Conservation (phyloP, 192 early-diverging fungal genomes). For the Geranomyces variabilis region DNA sequence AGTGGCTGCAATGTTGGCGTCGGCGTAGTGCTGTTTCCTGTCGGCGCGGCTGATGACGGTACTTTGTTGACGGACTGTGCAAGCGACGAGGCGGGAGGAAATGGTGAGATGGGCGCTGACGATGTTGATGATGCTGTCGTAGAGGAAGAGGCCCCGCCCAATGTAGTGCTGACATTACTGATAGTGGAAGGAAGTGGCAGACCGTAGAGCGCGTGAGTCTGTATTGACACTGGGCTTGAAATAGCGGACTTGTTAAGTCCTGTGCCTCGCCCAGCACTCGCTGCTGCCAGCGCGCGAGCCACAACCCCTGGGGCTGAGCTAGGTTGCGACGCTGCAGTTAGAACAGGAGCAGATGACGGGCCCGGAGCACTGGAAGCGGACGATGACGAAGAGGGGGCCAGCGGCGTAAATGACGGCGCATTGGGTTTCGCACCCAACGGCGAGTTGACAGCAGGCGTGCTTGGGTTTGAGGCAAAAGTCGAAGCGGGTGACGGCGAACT, state of each 20-base stretch:
- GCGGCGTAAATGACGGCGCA: not conserved
- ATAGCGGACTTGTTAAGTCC: not conserved
- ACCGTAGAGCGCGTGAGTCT: constrained; percentile 22
- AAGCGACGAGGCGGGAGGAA: not conserved
- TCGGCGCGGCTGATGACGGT: too few relatives aligned
- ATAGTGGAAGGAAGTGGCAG: not conserved
- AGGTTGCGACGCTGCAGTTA: not conserved
- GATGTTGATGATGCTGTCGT: not conserved
- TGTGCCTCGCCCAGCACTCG: constrained; percentile 9
- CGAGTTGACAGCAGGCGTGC: not conserved
- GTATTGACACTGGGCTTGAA: constrained; percentile 16
- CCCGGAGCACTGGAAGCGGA: not conserved
- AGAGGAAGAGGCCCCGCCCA: not conserved
- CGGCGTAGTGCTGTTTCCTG: too few relatives aligned
- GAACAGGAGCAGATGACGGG: not conserved
- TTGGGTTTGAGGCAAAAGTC: not conserved
- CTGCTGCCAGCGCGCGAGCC: constrained; percentile 24
- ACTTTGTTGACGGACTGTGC: too few relatives aligned
- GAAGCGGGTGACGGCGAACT: not conserved
- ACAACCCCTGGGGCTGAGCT: constrained; percentile 11
- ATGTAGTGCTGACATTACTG: too few relatives aligned
- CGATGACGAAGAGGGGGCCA: not conserved
- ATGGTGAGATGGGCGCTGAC: not conserved
- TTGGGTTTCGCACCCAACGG: not conserved
- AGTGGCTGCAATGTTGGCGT: too few relatives aligned